A percentile compares a stretch with the other conserved stretches of the same genome.
Evolutionary conservation across 768 basidiomycete genomes (phyloP).

Genomic region (Leccinum barrowsii): DNA sequence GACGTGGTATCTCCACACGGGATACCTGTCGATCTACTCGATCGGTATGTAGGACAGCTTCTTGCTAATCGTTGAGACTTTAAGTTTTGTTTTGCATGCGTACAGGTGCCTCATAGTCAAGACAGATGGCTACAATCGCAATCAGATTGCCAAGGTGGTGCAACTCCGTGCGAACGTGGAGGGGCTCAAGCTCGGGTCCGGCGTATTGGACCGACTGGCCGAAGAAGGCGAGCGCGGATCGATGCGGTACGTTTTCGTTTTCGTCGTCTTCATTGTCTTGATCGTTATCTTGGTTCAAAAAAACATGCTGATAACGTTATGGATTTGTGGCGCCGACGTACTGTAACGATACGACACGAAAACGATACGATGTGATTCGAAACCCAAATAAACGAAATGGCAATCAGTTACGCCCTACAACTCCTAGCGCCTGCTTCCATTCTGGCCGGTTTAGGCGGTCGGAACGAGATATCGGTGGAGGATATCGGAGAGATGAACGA

Average conservation of each 20-base stretch:
- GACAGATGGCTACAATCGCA: constrained; percentile 77
- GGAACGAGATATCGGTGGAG: constrained; percentile 77
- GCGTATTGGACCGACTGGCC: constrained; percentile 78
- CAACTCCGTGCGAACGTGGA: constrained; percentile 85
- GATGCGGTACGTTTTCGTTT: constrained; percentile 52
- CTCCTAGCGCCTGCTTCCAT: constrained; percentile 89
- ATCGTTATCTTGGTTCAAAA: not conserved
- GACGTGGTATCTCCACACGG: constrained; percentile 93
- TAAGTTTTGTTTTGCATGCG: not conserved
- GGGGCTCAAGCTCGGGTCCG: constrained; percentile 69
- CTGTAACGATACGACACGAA: not conserved
- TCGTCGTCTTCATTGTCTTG: not conserved
- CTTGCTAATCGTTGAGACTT: not conserved
- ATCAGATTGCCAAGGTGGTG: constrained; percentile 84
- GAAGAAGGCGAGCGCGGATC: constrained; percentile 80
- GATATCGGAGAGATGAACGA: constrained; percentile 94
- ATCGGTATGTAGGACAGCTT: constrained; percentile 54
- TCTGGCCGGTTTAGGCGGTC: constrained; percentile 72
- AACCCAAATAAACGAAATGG: not conserved
- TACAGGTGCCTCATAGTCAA: constrained; percentile 90
- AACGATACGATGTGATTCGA: not conserved
- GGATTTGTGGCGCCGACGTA: constrained; percentile 7
- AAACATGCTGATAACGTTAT: not conserved
- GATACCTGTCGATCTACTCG: constrained; percentile 88
- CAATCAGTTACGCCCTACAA: constrained; percentile 79